Base-by-base conservation (phyloP, 805 yeast genomes). In the Brettanomyces naardenensis region DNA sequence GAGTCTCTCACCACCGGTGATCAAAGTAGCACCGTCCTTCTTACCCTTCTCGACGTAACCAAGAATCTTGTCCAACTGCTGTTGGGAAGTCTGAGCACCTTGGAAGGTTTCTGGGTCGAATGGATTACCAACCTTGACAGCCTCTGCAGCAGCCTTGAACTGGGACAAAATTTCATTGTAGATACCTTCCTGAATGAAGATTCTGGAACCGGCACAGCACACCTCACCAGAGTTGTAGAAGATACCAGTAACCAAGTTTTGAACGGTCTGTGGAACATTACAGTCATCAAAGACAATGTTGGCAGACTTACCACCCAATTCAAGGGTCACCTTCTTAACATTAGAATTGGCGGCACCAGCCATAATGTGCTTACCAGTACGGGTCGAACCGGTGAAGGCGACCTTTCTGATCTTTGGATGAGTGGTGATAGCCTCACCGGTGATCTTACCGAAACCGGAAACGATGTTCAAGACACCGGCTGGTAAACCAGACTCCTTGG, bases 351-450 rank as follows among this genome's bases (percentile, higher is more conserved):
- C 86, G 51, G 87, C 85, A 44, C 71, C 65, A 46, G 69, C 70
- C 77, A 81, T 80, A 53, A 85, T 83, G 49, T 69, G 71, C 59
- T 81, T 75, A 54, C 89, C 89, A 45, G 87, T 80, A 33, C 81
- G 87, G 39, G 96, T 89, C 28, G 96, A 88, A 49, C 97, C 97
- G 40, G 97, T 89, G 67, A 89, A 89, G 10, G 96, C 95, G 56
- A 89, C 72, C 72, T 89, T 89, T 68, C 84, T 84, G 53, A 89
- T 78, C 59, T 73, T 77, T 52, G 79, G 80, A 65, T 89, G 96
- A 41, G 69, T 62, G 35, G 90, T 71, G 47, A 89, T 73, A 31
- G 87, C 82, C 45, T 76, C 76, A 61, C 97, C 97, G 38, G 90
- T 82, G 53, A 73, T 78, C 58, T 75, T 75, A 59, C 97, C 97